Evolutionary conservation across 306 rosid species (phyloP), one percentile per base, ranked within the genome.

Genomic region (Vicia villosa): DNA sequence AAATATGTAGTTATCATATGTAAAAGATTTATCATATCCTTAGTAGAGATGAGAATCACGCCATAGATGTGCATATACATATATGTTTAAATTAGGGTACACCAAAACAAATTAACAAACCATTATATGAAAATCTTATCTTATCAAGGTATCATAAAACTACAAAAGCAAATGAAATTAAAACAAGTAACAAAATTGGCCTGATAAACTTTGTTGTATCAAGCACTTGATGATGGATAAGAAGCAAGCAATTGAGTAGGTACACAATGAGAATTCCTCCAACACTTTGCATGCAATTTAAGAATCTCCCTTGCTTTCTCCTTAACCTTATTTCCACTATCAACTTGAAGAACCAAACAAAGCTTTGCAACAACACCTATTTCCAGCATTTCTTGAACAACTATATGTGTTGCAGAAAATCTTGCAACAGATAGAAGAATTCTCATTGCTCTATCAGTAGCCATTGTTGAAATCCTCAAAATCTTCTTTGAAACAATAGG

Each of bases 401-500:
- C 87, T 13, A 12, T 21, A 0, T 80, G 57, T 4, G 83, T 80
- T 0, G 84, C 93, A 0, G 98, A 89, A 55, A 59, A 85, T 57
- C 76, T 85, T 0, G 90, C 79, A n/a, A 92, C 46, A 0, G 81
- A 76, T 2, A 68, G 10, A 2, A 92, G 58, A 32, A 92, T 82
- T 78, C 86, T 85, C 55, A 84, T 86, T 0, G 98, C 96, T 75
- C 83, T 83, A 62, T 90, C 96, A 36, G 74, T 90, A 0, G 83
- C 96, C 77, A 78, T 19, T 5, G 83, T 80, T 0, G 98, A 92
- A 10, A 92, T 86, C 73, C 98, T 84, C 30, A 92, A 66, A 52
- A 90, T 87, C 86, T 86, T 88, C 85, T 90, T 92, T 0, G 93
- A 81, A 15, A 92, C 91, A 5, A 88, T 69, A 0, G 93, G 91